Conservation (phyloP, 139 green algal genomes). For the Edaphochlamys debaryana region DNA sequence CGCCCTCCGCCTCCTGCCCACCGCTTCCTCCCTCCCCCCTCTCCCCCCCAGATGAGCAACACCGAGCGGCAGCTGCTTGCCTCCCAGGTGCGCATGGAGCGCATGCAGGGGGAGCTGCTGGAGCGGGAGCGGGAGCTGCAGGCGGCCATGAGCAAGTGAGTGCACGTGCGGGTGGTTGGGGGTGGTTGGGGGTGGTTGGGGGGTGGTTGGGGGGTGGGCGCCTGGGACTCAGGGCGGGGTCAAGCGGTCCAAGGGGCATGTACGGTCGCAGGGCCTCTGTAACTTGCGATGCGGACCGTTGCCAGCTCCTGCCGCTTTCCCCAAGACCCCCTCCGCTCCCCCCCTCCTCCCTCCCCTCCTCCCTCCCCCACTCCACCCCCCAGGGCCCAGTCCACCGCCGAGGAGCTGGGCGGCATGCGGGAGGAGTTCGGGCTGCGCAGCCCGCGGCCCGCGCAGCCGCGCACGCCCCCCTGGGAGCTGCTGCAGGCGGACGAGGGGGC, state of each 20-base stretch:
- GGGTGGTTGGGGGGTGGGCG: too few relatives aligned
- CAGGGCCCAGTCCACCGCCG: conserved; percentile 5
- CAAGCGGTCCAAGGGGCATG: background rate
- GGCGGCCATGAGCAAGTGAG: conserved; percentile 13
- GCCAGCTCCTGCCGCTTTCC: too few relatives aligned
- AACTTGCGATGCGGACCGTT: too few relatives aligned
- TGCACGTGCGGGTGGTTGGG: too few relatives aligned
- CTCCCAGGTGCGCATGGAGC: conserved; percentile 1
- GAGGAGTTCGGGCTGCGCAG: conserved; percentile 23
- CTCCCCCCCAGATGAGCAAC: conserved; percentile 1
- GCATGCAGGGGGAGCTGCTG: conserved; percentile 1
- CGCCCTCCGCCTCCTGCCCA: too few relatives aligned
- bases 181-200: too few relatives aligned
- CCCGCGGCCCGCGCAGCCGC: conserved; percentile 37
- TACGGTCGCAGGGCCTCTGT: too few relatives aligned
- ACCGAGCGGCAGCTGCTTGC: conserved; percentile 4
- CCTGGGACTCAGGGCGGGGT: background rate
- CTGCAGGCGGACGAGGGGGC: conserved; percentile 30
- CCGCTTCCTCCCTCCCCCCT: too few relatives aligned
- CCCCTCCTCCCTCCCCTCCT: too few relatives aligned
- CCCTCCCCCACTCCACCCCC: background rate
- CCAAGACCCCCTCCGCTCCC: too few relatives aligned
- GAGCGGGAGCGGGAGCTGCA: conserved; percentile 28
- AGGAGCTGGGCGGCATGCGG: conserved; percentile 31
- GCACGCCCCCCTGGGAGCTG: conserved; percentile 43